A percentile compares a stretch with the other conserved stretches of the same genome.
Evolutionary conservation across 1,284 basidiomycete genomes (phyloP).

Genomic region (Cystobasidium sp.): DNA sequence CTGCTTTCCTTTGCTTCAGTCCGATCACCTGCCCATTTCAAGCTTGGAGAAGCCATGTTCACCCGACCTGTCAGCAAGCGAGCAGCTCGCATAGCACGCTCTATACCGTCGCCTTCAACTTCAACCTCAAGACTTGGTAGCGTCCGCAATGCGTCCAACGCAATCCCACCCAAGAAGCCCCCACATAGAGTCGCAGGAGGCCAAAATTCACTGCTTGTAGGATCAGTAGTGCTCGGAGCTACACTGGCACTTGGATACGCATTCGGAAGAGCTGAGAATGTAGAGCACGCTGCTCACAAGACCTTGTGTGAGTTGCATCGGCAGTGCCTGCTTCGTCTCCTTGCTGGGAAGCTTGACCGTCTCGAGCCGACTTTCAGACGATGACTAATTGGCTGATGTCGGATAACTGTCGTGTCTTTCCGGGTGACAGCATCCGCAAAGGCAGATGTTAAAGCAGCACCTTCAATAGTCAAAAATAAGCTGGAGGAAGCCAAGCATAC

Average conservation of each 20-base stretch:
- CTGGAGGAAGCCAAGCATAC: constrained; percentile 14
- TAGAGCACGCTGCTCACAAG: constrained; percentile 5
- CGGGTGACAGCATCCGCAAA: constrained; percentile 6
- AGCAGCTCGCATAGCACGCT: constrained; percentile 16
- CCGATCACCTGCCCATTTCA: constrained; percentile 5
- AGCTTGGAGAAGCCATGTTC: constrained; percentile 11
- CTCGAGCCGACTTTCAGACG: background rate
- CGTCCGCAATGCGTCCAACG: background rate
- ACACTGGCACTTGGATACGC: constrained; percentile 22
- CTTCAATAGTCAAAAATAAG: constrained; percentile 15
- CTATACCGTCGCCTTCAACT: background rate
- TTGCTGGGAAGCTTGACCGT: background rate
- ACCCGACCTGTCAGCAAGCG: constrained; percentile 4
- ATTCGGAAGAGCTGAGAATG: constrained; percentile 3
- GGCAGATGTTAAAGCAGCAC: constrained; percentile 10
- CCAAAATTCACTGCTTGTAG: constrained; percentile 39
- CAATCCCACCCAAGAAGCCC: constrained; percentile 10
- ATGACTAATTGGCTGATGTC: constrained; percentile 20
- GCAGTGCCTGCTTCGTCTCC: background rate
- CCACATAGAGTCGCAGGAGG: constrained; percentile 21
- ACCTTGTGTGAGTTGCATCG: background rate
- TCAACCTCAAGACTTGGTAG: constrained; percentile 1
- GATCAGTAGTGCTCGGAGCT: constrained; percentile 18
- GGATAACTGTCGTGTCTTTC: background rate
- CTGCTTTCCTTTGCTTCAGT: background rate